Percentiles rank a stretch among this genome's conserved stretches.
Conservation (phyloP, 176 grass and related monocot species). For the Phragmites australis region DNA sequence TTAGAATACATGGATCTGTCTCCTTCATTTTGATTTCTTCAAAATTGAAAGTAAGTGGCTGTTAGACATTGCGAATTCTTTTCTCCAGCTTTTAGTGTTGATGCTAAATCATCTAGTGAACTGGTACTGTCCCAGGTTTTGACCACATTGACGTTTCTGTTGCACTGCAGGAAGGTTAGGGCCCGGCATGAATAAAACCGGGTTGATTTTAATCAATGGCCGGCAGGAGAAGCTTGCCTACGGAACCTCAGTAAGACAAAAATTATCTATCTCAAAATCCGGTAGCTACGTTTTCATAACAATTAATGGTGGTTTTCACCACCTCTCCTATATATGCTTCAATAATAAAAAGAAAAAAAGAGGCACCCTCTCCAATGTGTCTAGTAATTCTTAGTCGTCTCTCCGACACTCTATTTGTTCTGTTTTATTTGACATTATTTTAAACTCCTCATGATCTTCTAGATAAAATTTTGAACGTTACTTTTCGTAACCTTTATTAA, state of each 20-base stretch:
- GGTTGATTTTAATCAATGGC: constrained; percentile 52
- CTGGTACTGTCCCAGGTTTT: no score
- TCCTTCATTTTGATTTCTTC: not conserved
- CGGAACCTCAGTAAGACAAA: constrained; percentile 47
- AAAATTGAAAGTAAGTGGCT: not conserved
- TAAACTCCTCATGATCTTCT: no score
- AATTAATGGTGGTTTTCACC: not conserved
- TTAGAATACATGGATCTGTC: no score
- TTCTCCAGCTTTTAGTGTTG: not conserved
- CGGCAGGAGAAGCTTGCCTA: constrained; percentile 54
- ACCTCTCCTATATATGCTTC: no score
- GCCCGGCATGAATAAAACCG: constrained; percentile 32
- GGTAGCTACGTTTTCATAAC: not conserved
- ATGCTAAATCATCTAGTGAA: not conserved
- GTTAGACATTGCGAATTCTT: not conserved
- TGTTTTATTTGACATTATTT: no score
- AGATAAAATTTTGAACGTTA: no score
- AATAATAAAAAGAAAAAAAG: no score
- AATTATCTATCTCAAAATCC: not conserved
- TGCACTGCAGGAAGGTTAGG: constrained; percentile 45
- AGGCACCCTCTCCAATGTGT: no score
- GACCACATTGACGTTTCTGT: not conserved
- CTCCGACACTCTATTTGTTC: no score
- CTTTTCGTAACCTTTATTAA: no score
- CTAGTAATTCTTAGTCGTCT: no score